These are phyloP conservation scores for Starmerella ratchasimensis DNA, from an alignment of 805 yeast species.

Conservation along the genomic window DNA sequence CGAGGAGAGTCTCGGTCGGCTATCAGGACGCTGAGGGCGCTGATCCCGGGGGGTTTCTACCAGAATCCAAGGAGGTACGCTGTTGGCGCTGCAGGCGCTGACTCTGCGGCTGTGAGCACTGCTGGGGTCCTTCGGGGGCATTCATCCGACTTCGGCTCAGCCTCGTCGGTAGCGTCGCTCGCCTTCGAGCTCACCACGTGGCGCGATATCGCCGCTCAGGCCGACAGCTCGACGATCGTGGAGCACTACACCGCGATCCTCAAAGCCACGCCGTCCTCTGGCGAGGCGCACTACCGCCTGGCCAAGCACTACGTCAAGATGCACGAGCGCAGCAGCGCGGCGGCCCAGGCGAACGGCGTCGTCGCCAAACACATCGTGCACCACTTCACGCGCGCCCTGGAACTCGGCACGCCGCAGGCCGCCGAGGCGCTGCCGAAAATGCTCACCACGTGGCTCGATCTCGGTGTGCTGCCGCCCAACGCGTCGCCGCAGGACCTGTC, in stretches of 20 bases:
- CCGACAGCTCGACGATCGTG: constrained; percentile 59
- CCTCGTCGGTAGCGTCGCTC: too few relatives aligned
- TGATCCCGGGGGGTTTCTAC: constrained; percentile 21
- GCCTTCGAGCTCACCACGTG: constrained; percentile 73
- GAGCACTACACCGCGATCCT: constrained; percentile 53
- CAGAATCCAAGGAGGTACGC: constrained; percentile 7
- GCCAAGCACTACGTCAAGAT: constrained; percentile 71
- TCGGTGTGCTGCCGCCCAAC: constrained; percentile 22
- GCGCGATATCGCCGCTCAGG: constrained; percentile 76
- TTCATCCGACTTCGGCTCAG: too few relatives aligned
- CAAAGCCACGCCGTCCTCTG: constrained; percentile 45
- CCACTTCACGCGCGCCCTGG: constrained; percentile 45
- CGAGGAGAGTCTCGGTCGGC: constrained; percentile 84
- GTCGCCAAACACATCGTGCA: constrained; percentile 43
- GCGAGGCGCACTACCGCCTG: constrained; percentile 63
- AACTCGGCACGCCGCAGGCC: constrained; percentile 48
- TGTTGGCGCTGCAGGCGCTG: constrained; percentile 29
- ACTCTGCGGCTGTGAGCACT: too few relatives aligned
- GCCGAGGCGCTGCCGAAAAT: constrained; percentile 80
- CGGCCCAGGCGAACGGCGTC: constrained; percentile 26
- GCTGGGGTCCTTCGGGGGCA: too few relatives aligned
- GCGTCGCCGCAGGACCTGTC: constrained; percentile 1
- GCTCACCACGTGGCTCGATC: constrained; percentile 59
- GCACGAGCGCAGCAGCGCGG: constrained; percentile 34
- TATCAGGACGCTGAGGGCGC: constrained; percentile 42